These are phyloP conservation scores for Gyromitra esculenta DNA, from an alignment of 2,329 filamentous ascomycete species.

Conservation along the genomic window DNA sequence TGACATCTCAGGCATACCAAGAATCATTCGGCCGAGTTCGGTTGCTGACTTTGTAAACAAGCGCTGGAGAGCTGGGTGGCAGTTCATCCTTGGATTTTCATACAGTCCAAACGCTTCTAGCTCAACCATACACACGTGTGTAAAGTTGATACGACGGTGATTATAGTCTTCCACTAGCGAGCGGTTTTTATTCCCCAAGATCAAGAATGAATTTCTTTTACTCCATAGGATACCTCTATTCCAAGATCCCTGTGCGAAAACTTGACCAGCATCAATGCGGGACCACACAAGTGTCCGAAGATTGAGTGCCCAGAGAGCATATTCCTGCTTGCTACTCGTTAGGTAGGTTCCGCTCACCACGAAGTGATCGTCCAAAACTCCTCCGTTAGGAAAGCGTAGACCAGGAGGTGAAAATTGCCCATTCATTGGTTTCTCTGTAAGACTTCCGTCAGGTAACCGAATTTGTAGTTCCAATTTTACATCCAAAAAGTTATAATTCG, in stretches of 20 bases:
- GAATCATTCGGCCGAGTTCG: constrained; percentile 82
- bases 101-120: constrained; percentile 97
- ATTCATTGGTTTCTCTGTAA: constrained; percentile 89
- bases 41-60: constrained; percentile 80
- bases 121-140: constrained; percentile 95
- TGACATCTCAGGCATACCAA: constrained; percentile 82
- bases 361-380: constrained; percentile 93
- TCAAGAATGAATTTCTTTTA: constrained; percentile 91
- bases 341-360: constrained; percentile 97
- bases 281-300: constrained; percentile 89
- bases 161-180: constrained; percentile 98
- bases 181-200: constrained; percentile 90
- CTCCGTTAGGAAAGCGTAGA: constrained; percentile 92
- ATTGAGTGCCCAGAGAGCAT: constrained; percentile 94
- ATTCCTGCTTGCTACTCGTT: constrained; percentile 97
- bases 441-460: constrained; percentile 79
- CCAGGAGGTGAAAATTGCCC: constrained; percentile 88
- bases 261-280: constrained; percentile 91
- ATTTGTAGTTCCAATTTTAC: constrained; percentile 96
- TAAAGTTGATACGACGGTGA: constrained; percentile 95
- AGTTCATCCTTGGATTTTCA: constrained; percentile 81
- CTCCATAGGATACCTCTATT: constrained; percentile 95
- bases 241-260: constrained; percentile 98
- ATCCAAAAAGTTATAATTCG: constrained; percentile 98
- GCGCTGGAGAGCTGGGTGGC: constrained; percentile 61